Percentiles rank a stretch among this genome's conserved stretches.
phyloP scores from a whole-genome alignment of 148 eudicot genomes.

The Chenopodium suecicum region DNA sequence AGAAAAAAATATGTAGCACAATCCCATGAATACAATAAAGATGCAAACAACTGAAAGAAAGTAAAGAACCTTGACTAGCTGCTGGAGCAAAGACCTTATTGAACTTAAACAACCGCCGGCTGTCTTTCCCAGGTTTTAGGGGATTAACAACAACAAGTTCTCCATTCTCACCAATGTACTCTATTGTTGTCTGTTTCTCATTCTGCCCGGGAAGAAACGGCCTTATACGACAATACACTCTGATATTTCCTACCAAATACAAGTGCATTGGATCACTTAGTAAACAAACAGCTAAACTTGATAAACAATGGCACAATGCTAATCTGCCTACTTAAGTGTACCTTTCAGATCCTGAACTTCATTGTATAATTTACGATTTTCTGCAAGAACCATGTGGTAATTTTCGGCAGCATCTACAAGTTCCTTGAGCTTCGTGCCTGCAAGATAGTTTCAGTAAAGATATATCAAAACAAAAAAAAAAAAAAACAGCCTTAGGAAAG shows the following conservation, averaged over 20 bases:
- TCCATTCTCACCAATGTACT: constrained; percentile 86
- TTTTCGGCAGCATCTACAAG: constrained; percentile 76
- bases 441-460: constrained; percentile 21
- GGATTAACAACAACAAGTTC: constrained; percentile 78
- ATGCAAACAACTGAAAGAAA: not conserved
- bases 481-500: not conserved
- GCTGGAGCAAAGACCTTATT: constrained; percentile 83
- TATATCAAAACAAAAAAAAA: not conserved
- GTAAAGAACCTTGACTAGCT: constrained; percentile 69
- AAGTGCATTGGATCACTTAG: constrained; percentile 6
- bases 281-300: constrained; percentile 8
- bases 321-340: constrained; percentile 19
- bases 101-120: constrained; percentile 71
- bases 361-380: constrained; percentile 84
- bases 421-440: constrained; percentile 68
- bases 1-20: not conserved
- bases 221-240: constrained; percentile 89
- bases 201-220: constrained; percentile 87
- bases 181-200: constrained; percentile 67
- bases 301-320: not conserved
- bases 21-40: not conserved
- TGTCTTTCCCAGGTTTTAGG: constrained; percentile 74
- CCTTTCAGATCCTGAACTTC: constrained; percentile 99
- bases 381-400: constrained; percentile 79
- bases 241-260: constrained; percentile 66